Conservation (phyloP, 2,329 filamentous ascomycete genomes). For the Knufia fluminis region DNA sequence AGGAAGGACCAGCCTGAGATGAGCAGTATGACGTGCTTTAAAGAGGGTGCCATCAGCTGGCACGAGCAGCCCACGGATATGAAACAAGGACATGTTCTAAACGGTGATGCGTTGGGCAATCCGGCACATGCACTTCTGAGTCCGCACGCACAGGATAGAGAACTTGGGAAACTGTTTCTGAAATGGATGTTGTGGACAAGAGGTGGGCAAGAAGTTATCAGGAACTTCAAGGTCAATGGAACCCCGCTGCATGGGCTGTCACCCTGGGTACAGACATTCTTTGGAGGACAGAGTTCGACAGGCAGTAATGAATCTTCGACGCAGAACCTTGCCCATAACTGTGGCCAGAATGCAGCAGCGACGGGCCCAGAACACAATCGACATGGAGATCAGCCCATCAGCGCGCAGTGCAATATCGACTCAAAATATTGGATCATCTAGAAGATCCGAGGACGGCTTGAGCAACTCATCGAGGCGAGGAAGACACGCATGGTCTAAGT, state of each 20-base stretch:
- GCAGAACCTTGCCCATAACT: neutral
- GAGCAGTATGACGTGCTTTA: constrained; percentile 29
- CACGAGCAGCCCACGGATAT: constrained; percentile 22
- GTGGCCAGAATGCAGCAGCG: neutral
- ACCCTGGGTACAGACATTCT: neutral
- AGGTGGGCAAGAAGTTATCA: constrained; percentile 32
- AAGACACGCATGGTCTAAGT: too few species aligned
- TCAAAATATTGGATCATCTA: too few species aligned
- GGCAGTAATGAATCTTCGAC: neutral
- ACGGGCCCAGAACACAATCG: too few species aligned
- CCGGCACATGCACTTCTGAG: constrained; percentile 37
- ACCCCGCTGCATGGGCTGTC: constrained; percentile 4
- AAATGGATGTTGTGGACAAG: constrained; percentile 31
- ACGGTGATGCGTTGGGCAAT: constrained; percentile 34
- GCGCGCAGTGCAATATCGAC: too few species aligned
- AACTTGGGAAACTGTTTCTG: constrained; percentile 31
- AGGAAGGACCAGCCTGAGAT: constrained; percentile 26
- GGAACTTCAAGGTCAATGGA: constrained; percentile 24
- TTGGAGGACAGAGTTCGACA: neutral
- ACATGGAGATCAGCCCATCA: too few species aligned
- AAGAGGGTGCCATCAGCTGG: constrained; percentile 1
- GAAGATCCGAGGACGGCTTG: too few species aligned
- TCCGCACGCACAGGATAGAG: constrained; percentile 27
- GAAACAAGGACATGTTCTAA: constrained; percentile 27
- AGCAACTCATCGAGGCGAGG: too few species aligned